These are phyloP conservation scores for Lipomyces spencermartinsiae DNA, from an alignment of 805 yeast species.

Conservation along the genomic window DNA sequence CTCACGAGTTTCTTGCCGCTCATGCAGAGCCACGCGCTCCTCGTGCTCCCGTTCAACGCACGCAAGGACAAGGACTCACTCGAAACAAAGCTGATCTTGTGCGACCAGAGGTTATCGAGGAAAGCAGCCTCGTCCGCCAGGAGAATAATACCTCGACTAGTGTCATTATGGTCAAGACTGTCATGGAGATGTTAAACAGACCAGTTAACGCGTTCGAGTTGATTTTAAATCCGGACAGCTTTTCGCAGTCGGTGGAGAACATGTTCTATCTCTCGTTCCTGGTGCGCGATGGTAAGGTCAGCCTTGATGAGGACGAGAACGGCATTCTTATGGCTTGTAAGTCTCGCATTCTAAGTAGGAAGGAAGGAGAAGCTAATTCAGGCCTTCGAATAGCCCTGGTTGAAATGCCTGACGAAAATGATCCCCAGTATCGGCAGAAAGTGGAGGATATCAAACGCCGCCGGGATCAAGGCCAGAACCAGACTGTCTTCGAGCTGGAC, in stretches of 20 bases:
- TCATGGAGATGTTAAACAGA: slow-evolving; percentile 14
- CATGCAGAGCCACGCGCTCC: slow-evolving; percentile 19
- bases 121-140: slow-evolving; percentile 16
- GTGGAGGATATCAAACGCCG: slow-evolving; percentile 3
- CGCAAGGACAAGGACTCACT: slow-evolving; percentile 22
- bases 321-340: slow-evolving; percentile 41
- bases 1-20: slow-evolving; percentile 28
- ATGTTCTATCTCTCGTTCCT: slow-evolving; percentile 82
- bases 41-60: slow-evolving; percentile 10
- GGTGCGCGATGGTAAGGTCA: slow-evolving; percentile 71
- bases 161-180: slow-evolving; percentile 25
- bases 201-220: slow-evolving; percentile 67
- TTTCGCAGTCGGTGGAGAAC: slow-evolving; percentile 81
- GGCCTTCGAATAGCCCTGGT: slow-evolving; percentile 16
- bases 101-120: slow-evolving; percentile 15
- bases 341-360: neutral
- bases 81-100: slow-evolving; percentile 14
- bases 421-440: slow-evolving; percentile 10
- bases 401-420: slow-evolving; percentile 15
- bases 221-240: slow-evolving; percentile 76
- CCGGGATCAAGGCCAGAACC: slow-evolving; percentile 50
- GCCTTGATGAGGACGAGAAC: slow-evolving; percentile 55
- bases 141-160: slow-evolving; percentile 28
- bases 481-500: slow-evolving; percentile 76
- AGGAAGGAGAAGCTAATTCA: neutral